phyloP scores from a whole-genome alignment of 805 yeast species.

The Priceomyces haplophilus region DNA sequence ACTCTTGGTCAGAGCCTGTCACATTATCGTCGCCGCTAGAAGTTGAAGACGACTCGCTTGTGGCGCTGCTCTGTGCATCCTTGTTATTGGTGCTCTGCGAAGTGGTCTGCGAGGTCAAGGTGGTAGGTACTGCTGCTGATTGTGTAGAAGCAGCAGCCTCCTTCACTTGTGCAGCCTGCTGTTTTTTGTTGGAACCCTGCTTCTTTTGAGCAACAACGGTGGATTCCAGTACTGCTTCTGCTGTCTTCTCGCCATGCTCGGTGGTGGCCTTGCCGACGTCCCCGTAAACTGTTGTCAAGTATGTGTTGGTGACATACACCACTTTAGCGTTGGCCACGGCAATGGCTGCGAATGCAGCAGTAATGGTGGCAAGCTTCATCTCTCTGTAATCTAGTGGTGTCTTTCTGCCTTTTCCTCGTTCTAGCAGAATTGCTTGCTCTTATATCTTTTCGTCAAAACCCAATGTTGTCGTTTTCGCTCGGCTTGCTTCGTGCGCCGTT shows the following conservation, averaged over 20 bases:
- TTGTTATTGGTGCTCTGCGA: constrained; percentile 1
- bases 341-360: constrained; percentile 15
- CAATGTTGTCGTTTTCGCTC: too few species aligned
- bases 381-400: not conserved
- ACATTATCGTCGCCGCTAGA: constrained; percentile 15
- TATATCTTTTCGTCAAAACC: not conserved
- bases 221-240: not conserved
- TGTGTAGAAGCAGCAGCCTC: not conserved
- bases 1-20: constrained; percentile 21
- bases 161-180: constrained; percentile 2
- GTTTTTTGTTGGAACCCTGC: too few species aligned
- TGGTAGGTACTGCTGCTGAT: not conserved
- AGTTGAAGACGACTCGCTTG: constrained; percentile 11
- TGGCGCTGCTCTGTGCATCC: constrained; percentile 13
- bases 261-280: constrained; percentile 8
- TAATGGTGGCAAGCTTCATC: constrained; percentile 22
- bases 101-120: not conserved
- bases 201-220: not conserved
- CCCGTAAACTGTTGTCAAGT: constrained; percentile 23
- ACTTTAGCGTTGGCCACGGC: constrained; percentile 23
- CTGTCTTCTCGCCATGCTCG: constrained; percentile 3
- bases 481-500: not conserved
- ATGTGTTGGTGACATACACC: constrained; percentile 26
- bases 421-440: not conserved
- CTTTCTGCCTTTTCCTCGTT: not conserved